phyloP scores from a whole-genome alignment of 2,329 filamentous ascomycete genomes.

The Colletotrichum siamense region DNA sequence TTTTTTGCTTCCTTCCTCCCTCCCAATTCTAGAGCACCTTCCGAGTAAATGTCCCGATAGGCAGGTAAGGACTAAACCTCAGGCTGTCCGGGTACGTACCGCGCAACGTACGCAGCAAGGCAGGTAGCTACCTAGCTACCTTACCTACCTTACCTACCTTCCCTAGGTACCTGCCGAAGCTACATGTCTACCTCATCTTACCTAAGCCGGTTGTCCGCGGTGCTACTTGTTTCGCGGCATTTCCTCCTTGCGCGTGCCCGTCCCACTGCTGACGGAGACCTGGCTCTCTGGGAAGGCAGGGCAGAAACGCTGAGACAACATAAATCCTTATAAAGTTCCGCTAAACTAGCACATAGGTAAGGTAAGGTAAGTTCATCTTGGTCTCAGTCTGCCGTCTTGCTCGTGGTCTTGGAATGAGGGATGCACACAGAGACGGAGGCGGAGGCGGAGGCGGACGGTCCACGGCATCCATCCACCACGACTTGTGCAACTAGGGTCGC shows the following conservation, averaged over 20 bases:
- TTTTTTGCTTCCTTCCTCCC: background rate
- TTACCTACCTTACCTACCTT: background rate
- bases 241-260: background rate
- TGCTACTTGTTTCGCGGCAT: background rate
- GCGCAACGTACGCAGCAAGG: background rate
- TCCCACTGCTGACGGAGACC: background rate
- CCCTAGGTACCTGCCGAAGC: background rate
- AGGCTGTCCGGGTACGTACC: background rate
- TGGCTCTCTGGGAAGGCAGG: background rate
- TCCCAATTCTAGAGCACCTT: background rate
- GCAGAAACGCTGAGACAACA: conserved; percentile 1
- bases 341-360: background rate
- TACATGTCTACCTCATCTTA: background rate
- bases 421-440: background rate
- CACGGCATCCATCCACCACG: background rate
- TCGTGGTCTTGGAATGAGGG: background rate
- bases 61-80: background rate
- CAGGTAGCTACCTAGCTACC: background rate
- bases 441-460: background rate
- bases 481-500: background rate
- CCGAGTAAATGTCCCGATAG: background rate
- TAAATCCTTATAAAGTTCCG: background rate
- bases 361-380: background rate
- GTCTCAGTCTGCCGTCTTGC: background rate
- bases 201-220: background rate